These are phyloP conservation scores for Ulmus americana DNA, from an alignment of 331 rosid species.

Conservation along the genomic window DNA sequence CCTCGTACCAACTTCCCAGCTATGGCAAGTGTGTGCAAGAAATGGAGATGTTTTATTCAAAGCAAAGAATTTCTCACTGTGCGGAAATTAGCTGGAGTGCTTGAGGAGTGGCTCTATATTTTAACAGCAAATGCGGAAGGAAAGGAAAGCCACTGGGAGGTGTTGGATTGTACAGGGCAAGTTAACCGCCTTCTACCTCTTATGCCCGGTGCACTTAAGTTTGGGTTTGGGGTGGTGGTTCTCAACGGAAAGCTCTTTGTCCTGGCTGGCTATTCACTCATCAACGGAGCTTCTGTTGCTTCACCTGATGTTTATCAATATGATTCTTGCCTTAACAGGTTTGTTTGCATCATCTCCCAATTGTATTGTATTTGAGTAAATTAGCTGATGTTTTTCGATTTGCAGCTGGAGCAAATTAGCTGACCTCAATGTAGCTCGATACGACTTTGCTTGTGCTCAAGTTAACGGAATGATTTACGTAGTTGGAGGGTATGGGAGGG, in stretches of 20 bases:
- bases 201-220: conserved; percentile 74
- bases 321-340: conserved; percentile 90
- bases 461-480: conserved; percentile 76
- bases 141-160: conserved; percentile 87
- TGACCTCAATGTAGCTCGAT: conserved; percentile 73
- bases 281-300: conserved; percentile 42
- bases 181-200: conserved; percentile 57
- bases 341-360: conserved; percentile 22
- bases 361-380: too few relatives aligned
- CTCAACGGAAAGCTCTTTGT: conserved; percentile 84
- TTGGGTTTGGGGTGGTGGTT: conserved; percentile 68
- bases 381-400: too few relatives aligned
- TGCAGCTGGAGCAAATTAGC: conserved; percentile 11
- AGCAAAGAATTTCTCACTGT: conserved; percentile 69
- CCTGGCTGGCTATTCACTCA: conserved; percentile 65
- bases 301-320: conserved; percentile 70
- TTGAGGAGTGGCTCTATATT: conserved; percentile 88
- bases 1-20: conserved; percentile 64
- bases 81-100: conserved; percentile 66
- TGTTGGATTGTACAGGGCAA: conserved; percentile 63
- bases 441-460: conserved; percentile 83
- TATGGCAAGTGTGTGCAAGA: conserved; percentile 73
- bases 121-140: conserved; percentile 51
- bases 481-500: conserved; percentile 71
- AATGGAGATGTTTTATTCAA: conserved; percentile 76